phyloP scores from a whole-genome alignment of 1,284 basidiomycete species.

The Mycena citricolor region DNA sequence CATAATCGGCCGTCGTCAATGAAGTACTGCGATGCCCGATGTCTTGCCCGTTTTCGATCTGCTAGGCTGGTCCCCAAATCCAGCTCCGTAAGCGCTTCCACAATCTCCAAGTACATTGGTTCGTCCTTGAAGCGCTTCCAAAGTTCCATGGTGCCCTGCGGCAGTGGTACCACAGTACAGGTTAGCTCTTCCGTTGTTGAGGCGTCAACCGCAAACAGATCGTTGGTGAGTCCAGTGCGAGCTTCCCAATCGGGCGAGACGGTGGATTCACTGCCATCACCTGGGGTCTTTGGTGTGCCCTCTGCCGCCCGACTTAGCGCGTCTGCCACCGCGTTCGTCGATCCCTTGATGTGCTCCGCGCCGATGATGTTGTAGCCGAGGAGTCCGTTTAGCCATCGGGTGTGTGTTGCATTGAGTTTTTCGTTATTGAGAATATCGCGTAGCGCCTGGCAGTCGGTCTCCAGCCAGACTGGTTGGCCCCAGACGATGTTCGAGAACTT shows the following conservation, averaged over 20 bases:
- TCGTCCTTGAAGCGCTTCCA: conserved; percentile 27
- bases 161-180: not conserved
- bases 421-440: conserved; percentile 25
- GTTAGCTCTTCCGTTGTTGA: not conserved
- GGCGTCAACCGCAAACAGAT: conserved; percentile 24
- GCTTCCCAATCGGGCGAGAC: conserved; percentile 33
- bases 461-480: conserved; percentile 29
- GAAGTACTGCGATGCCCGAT: conserved; percentile 30
- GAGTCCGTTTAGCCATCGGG: conserved; percentile 30
- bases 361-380: conserved; percentile 28
- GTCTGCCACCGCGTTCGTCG: conserved; percentile 26
- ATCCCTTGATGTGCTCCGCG: conserved; percentile 28
- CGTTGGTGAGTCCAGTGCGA: conserved; percentile 28
- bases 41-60: conserved; percentile 23
- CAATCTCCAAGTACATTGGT: conserved; percentile 28
- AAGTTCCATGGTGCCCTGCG: conserved; percentile 1
- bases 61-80: not conserved
- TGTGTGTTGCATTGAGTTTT: conserved; percentile 29
- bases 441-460: conserved; percentile 34
- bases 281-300: conserved; percentile 14
- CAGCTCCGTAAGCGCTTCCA: conserved; percentile 19
- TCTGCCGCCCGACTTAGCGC: conserved; percentile 24
- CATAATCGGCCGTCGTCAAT: conserved; percentile 34
- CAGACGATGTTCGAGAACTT: conserved; percentile 30
- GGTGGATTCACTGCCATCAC: conserved; percentile 33